Conservation (phyloP, 331 rosid genomes). For the Quercus tomentella region DNA sequence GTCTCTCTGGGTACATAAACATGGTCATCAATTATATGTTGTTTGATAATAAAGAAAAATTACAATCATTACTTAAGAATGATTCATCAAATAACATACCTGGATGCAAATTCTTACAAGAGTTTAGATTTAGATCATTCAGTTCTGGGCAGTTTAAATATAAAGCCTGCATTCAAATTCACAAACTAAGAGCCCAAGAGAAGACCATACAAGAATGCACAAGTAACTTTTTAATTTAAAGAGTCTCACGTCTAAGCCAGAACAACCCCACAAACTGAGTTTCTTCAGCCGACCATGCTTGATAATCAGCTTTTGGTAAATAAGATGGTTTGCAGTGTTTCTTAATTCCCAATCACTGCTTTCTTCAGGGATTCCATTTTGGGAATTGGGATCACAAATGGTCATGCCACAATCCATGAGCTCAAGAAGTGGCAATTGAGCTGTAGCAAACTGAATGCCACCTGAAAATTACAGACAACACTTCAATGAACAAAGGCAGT, state of each 20-base stretch:
- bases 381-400: slow-evolving; percentile 64
- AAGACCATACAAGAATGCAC: slow-evolving; percentile 3
- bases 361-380: slow-evolving; percentile 32
- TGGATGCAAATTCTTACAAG: slow-evolving; percentile 83
- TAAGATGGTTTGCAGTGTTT: slow-evolving; percentile 36
- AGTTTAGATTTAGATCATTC: slow-evolving; percentile 77
- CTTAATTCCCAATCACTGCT: slow-evolving; percentile 22
- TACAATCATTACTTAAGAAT: slow-evolving; percentile 4
- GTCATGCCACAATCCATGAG: slow-evolving; percentile 99
- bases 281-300: slow-evolving; percentile 72
- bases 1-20: slow-evolving; percentile 49
- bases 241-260: slow-evolving; percentile 81
- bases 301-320: slow-evolving; percentile 82
- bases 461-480: slow-evolving; percentile 43
- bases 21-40: background rate
- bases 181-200: slow-evolving; percentile 20
- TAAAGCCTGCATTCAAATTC: slow-evolving; percentile 58
- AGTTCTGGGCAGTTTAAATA: slow-evolving; percentile 83
- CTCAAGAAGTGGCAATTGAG: slow-evolving; percentile 87
- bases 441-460: slow-evolving; percentile 92
- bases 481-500: slow-evolving; percentile 13
- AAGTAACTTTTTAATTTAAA: slow-evolving; percentile 3
- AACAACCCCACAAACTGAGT: slow-evolving; percentile 97
- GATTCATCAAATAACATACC: slow-evolving; percentile 39
- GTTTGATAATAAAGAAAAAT: background rate